These are phyloP conservation scores for Nakazawaea ishiwadae DNA, from an alignment of 805 yeast species.

Conservation along the genomic window DNA sequence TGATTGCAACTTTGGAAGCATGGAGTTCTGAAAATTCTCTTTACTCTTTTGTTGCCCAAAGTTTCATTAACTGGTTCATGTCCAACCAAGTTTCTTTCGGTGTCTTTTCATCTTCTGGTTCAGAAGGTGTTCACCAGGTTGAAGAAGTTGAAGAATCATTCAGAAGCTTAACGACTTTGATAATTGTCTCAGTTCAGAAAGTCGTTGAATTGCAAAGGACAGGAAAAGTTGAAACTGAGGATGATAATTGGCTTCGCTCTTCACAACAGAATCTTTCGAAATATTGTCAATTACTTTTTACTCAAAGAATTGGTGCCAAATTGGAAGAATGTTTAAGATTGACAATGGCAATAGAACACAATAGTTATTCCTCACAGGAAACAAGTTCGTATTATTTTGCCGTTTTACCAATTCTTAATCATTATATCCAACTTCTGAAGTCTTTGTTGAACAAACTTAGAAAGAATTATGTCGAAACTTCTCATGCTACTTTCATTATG, in stretches of 20 bases:
- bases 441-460: conserved; percentile 40
- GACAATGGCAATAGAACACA: conserved; percentile 33
- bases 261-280: conserved; percentile 41
- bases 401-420: conserved; percentile 57
- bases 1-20: conserved; percentile 22
- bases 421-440: conserved; percentile 48
- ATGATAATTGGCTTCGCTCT: conserved; percentile 63
- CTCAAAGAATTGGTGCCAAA: conserved; percentile 23
- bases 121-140: conserved; percentile 14
- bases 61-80: conserved; percentile 43
- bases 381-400: conserved; percentile 48
- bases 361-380: conserved; percentile 29
- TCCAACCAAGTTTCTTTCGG: conserved; percentile 17
- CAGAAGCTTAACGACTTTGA: conserved; percentile 48
- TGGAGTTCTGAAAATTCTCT: conserved; percentile 31
- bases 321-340: conserved; percentile 31
- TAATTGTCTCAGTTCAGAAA: conserved; percentile 67
- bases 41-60: conserved; percentile 43
- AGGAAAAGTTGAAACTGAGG: conserved; percentile 36
- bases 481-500: conserved; percentile 61
- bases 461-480: conserved; percentile 44
- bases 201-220: conserved; percentile 32
- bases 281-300: conserved; percentile 30
- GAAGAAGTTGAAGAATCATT: conserved; percentile 42
- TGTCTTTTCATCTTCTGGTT: conserved; percentile 24